Percentiles rank a stretch among this genome's conserved stretches.
Conservation (phyloP, 305 asterid genomes). For the Solanum hybrid region DNA sequence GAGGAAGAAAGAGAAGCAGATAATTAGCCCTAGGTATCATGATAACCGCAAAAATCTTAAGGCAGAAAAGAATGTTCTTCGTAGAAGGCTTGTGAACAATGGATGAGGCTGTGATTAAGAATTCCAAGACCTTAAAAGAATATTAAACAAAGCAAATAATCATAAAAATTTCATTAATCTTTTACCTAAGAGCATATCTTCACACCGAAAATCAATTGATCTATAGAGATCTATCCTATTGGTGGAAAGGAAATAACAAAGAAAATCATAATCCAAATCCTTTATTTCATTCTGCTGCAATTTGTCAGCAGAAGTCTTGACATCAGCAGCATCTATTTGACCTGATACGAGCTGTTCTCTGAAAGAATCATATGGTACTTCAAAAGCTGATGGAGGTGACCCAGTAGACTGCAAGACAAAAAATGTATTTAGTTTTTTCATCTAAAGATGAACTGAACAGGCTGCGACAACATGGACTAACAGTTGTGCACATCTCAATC, state of each 20-base stretch:
- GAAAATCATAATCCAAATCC: slow-evolving; percentile 77
- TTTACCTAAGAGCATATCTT: slow-evolving; percentile 87
- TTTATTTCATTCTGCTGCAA: slow-evolving; percentile 27
- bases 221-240: slow-evolving; percentile 76
- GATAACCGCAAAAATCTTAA: background rate
- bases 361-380: slow-evolving; percentile 76
- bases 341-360: slow-evolving; percentile 42
- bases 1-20: background rate
- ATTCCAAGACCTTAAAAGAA: background rate
- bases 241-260: slow-evolving; percentile 80
- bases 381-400: slow-evolving; percentile 62
- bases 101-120: background rate
- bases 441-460: background rate
- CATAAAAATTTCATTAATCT: background rate
- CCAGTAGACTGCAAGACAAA: slow-evolving; percentile 62
- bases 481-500: background rate
- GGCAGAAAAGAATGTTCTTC: background rate
- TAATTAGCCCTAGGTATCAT: background rate
- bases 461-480: background rate
- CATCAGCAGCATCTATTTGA: slow-evolving; percentile 22
- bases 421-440: background rate
- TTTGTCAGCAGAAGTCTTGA: slow-evolving; percentile 24
- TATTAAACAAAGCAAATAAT: background rate
- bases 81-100: background rate
- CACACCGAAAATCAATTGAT: slow-evolving; percentile 90